These are phyloP conservation scores for Syzygium syzygioides DNA, from an alignment of 441 rosid species.

Conservation along the genomic window DNA sequence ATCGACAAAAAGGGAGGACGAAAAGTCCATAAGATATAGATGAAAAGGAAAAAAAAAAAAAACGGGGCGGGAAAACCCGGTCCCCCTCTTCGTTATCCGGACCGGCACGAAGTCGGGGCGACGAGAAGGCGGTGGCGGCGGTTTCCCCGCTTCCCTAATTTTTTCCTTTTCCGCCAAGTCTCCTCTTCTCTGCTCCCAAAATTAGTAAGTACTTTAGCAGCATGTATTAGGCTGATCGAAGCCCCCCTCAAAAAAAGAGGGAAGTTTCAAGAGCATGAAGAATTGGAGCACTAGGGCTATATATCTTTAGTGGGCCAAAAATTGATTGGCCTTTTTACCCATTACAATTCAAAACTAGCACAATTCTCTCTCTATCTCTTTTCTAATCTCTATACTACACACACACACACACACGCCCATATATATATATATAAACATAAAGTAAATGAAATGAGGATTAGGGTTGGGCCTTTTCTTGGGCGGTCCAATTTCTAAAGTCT, in stretches of 20 bases:
- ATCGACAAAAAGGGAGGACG: background rate
- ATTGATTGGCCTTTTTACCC: background rate
- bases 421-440: accelerated
- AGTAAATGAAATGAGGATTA: accelerated
- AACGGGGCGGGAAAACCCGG: accelerated
- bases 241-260: background rate
- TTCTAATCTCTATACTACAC: background rate
- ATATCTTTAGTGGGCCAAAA: background rate
- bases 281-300: background rate
- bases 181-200: background rate
- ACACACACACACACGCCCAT: background rate
- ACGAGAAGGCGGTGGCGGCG: background rate
- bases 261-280: too few species aligned
- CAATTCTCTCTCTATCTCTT: background rate
- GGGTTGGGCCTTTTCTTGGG: background rate
- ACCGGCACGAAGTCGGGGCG: background rate
- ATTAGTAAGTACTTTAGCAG: background rate
- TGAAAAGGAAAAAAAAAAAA: background rate
- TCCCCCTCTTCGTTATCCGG: background rate
- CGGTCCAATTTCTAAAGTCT: background rate
- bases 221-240: background rate
- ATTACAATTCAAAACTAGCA: background rate
- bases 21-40: background rate
- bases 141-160: background rate
- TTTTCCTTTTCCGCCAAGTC: background rate